Evolutionary conservation across 1,284 basidiomycete species (phyloP).

Genomic region (Pseudozyma thailandica): DNA sequence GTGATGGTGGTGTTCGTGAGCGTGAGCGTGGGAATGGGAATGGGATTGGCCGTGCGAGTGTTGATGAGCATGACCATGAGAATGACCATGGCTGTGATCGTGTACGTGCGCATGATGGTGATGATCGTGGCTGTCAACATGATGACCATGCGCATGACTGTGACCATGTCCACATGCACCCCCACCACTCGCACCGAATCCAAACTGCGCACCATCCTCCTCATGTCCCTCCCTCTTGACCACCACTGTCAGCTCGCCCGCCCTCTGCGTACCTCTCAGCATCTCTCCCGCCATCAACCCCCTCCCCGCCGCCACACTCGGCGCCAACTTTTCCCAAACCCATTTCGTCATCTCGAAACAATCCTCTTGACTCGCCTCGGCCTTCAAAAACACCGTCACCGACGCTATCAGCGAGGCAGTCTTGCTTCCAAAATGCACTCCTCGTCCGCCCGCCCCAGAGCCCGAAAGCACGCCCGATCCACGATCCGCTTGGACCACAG

Average conservation of each 20-base stretch:
- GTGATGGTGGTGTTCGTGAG: constrained; percentile 20
- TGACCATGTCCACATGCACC: constrained; percentile 29
- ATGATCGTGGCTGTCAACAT: constrained; percentile 3
- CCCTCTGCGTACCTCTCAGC: constrained; percentile 54
- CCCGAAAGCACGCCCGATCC: constrained; percentile 42
- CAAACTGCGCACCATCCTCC: constrained; percentile 30
- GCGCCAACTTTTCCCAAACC: constrained; percentile 61
- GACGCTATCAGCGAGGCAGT: constrained; percentile 57
- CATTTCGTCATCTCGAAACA: constrained; percentile 60
- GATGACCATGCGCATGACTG: constrained; percentile 30
- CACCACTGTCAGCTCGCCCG: constrained; percentile 62
- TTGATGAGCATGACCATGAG: constrained; percentile 7
- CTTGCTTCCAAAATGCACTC: constrained; percentile 52
- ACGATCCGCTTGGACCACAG: constrained; percentile 36
- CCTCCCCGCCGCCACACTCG: constrained; percentile 53
- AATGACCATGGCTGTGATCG: constrained; percentile 27
- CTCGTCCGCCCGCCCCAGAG: constrained; percentile 12
- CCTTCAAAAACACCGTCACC: constrained; percentile 52
- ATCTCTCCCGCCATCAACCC: constrained; percentile 58
- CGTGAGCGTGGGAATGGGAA: constrained; percentile 9
- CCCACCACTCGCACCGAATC: constrained; percentile 10
- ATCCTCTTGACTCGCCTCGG: constrained; percentile 53
- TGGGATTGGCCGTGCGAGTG: constrained; percentile 20
- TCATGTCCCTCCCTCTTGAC: constrained; percentile 57
- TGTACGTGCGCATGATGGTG: constrained; percentile 20